These are phyloP conservation scores for Fusarium sacchari DNA, from an alignment of 2,329 filamentous ascomycete genomes.

Conservation along the genomic window DNA sequence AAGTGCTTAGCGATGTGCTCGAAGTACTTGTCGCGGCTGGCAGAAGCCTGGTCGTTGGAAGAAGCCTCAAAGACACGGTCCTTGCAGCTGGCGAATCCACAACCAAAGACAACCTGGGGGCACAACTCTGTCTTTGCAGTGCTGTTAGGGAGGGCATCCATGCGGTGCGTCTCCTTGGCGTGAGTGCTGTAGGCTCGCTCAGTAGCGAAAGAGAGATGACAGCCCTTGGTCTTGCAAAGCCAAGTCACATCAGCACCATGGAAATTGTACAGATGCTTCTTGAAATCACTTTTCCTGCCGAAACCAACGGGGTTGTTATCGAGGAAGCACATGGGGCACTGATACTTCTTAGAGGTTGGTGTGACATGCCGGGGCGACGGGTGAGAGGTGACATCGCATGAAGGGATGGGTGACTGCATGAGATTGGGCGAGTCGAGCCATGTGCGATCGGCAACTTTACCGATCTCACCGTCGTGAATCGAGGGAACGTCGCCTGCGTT, in stretches of 20 bases:
- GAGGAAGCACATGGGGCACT: conserved; percentile 58
- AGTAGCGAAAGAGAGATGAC: conserved; percentile 56
- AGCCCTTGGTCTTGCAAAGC: conserved; percentile 55
- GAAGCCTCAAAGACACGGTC: conserved; percentile 56
- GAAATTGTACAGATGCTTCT: conserved; percentile 61
- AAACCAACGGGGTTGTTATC: conserved; percentile 58
- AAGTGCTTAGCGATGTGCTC: conserved; percentile 60
- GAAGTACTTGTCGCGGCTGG: conserved; percentile 56
- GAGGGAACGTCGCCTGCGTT: conserved; percentile 47
- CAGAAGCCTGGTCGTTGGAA: conserved; percentile 49
- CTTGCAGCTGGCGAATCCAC: conserved; percentile 55
- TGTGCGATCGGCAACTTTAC: conserved; percentile 49
- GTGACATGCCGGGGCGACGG: conserved; percentile 51
- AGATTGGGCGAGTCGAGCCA: conserved; percentile 54
- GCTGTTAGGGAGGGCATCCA: conserved; percentile 54
- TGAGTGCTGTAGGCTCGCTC: conserved; percentile 58
- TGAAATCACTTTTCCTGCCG: conserved; percentile 59
- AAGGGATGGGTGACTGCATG: conserved; percentile 49
- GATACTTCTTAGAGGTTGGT: conserved; percentile 54
- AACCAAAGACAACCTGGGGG: conserved; percentile 57
- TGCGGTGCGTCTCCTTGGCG: conserved; percentile 55
- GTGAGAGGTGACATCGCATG: conserved; percentile 48
- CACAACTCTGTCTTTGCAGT: conserved; percentile 55
- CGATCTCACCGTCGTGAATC: conserved; percentile 49
- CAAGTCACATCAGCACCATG: conserved; percentile 56